Evolutionary conservation across 1,139 yeast species (phyloP).

Genomic region (Ogataea hybrid): DNA sequence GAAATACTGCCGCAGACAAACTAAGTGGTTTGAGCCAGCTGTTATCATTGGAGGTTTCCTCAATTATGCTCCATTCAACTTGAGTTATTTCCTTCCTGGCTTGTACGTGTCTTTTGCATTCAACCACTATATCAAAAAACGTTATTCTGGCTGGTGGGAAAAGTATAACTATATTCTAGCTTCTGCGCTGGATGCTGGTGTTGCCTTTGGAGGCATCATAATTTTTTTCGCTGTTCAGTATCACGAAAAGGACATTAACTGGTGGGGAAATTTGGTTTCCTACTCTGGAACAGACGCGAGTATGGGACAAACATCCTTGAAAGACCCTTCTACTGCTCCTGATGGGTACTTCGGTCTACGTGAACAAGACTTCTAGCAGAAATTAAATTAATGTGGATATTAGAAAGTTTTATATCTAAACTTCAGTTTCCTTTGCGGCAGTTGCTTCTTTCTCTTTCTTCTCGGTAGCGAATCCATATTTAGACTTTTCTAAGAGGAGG

Average conservation of each 20-base stretch:
- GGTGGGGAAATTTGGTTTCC: slow-evolving; percentile 60
- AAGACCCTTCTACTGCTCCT: slow-evolving; percentile 5
- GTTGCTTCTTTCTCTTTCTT: slow-evolving; percentile 16
- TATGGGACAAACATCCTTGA: slow-evolving; percentile 4
- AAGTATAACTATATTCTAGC: slow-evolving; percentile 58
- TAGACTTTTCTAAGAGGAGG: slow-evolving; percentile 49
- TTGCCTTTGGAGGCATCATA: slow-evolving; percentile 48
- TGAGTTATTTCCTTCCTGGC: slow-evolving; percentile 48
- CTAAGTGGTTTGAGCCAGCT: slow-evolving; percentile 47
- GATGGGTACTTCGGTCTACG: slow-evolving; percentile 15
- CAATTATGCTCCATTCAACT: slow-evolving; percentile 53
- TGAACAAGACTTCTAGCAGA: not conserved
- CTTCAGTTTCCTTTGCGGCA: slow-evolving; percentile 5
- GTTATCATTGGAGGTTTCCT: slow-evolving; percentile 51
- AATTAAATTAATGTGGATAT: not conserved
- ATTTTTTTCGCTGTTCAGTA: slow-evolving; percentile 36
- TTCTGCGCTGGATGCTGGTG: slow-evolving; percentile 54
- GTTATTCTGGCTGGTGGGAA: slow-evolving; percentile 61
- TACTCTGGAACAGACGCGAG: slow-evolving; percentile 22
- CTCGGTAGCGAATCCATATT: slow-evolving; percentile 57
- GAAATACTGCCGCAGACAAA: slow-evolving; percentile 46
- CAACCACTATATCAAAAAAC: slow-evolving; percentile 46
- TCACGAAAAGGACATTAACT: slow-evolving; percentile 38
- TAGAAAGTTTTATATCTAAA: not conserved
- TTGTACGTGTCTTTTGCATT: slow-evolving; percentile 47